Evolutionary conservation across 2,329 filamentous ascomycete genomes (phyloP), one percentile per base, ranked within the genome.

Genomic region (Trichoderma sp.): DNA sequence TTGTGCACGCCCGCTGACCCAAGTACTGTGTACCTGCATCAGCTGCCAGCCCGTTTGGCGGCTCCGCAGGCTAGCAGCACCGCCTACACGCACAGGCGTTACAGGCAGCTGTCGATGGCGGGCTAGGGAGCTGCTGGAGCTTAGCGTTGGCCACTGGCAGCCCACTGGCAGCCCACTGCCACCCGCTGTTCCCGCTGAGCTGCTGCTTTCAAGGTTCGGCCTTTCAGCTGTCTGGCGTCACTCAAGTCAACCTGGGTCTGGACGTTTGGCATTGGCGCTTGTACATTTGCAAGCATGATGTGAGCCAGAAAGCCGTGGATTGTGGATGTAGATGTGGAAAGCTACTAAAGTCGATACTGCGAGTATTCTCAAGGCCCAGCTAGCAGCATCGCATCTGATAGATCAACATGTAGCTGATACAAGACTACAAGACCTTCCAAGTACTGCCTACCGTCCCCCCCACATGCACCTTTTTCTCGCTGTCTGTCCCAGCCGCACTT

Each of bases 11-110:
- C 50, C 27, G 8, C 73, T 35, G 31, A 21, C 63, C n/a, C 63
- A 69, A 65, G 73, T 64, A 75, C 33, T 64, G 56, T 63, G 73
- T 63, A 69, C 73, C 65, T 71, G 56, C 64, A 69, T 64, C 73
- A 50, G 62, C 45, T 45, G 41, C 65, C 65, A 68, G 65, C 65
- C 41, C 65, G 31, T 50, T 53, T 33, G 63, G 63, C 71, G 33
- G 45, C 63, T 66, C 62, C 45, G 63, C 45, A 67, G 68, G 67
- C 31, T 45, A 71, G 68, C 56, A 62, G 67, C 33, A 62, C 59
- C 69, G 29, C 38, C 69, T 35, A 24, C 66, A 60, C 56, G 35
- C 21, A 66, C 33, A 27, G 35, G 63, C 35, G 27, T 62, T 29
- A 24, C 60, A 35, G 31, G 27, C 31, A 71, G 31, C n/a, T 24